Evolutionary conservation across 106 monocot genomes (phyloP), one percentile per base, ranked within the genome.

Genomic region (Dioscorea zingiberensis): DNA sequence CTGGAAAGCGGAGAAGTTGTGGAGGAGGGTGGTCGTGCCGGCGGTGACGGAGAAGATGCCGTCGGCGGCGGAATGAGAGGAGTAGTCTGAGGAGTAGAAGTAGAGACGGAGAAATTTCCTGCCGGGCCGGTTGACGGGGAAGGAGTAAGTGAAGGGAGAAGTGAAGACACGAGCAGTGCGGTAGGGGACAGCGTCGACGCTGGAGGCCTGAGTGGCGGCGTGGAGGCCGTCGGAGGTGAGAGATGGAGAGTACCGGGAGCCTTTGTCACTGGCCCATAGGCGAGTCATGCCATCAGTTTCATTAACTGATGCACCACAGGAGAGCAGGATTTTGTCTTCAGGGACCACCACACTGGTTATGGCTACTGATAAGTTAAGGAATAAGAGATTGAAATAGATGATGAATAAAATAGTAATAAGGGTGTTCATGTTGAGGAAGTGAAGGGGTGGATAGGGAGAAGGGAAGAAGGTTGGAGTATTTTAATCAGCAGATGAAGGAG

Each of bases 41-140:
- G 76, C 74, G 10, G 75, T 62, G 73, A 93, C 89, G 61, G 85
- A 73, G 75, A 93, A 93, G 57, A 76, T 21, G 54, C 73, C 78
- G 17, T 77, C 71, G 48, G 73, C 26, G 58, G 78, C 63, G 65
- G 62, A 54, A 26, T 51, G 80, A 63, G 6, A 24, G 25, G 72
- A 59, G 73, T 80, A 82, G 63, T 79, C 68, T 10, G 71, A 24
- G 0, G 85, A 75, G 73, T 89, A 76, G 78, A 93, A 89, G 66
- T 91, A 71, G 45, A 91, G 84, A 63, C 87, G 87, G 76, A 91
- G 22, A 58, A 79, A 86, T 62, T 78, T 77, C 54, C 76, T 81
- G 56, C 84, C 87, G 5, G 78, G 61, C 48, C 48, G n/a, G n/a
- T 57, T 60, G 84, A 63, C 27, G 79, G 84, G 65, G 86, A 79